These are phyloP conservation scores for Mrakia hoshinonis DNA, from an alignment of 768 basidiomycete species.

Conservation along the genomic window DNA sequence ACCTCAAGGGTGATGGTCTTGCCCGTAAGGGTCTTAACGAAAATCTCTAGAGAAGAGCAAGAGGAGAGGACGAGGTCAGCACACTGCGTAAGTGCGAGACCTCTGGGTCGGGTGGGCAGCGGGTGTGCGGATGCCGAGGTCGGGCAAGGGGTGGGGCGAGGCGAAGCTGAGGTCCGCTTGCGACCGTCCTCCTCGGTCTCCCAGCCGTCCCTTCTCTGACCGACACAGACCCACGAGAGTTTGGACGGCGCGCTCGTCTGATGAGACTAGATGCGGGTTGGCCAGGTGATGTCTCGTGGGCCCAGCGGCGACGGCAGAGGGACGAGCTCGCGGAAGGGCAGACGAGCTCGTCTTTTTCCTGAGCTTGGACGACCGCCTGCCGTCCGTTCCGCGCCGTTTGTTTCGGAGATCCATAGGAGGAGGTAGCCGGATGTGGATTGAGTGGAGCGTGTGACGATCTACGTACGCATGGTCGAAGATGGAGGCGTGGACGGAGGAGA, in stretches of 20 bases:
- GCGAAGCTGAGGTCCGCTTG: neutral
- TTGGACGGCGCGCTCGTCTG: no score
- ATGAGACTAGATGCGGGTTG: no score
- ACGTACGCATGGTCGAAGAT: neutral
- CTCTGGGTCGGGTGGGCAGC: neutral
- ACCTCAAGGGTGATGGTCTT: conserved; percentile 41
- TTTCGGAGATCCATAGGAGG: neutral
- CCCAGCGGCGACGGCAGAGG: no score
- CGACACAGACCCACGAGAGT: neutral
- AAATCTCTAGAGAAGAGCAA: conserved; percentile 32
- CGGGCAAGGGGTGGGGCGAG: neutral
- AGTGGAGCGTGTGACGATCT: neutral
- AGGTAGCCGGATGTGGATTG: neutral
- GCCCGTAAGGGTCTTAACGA: conserved; percentile 42
- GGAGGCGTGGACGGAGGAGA: neutral
- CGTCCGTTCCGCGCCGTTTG: neutral
- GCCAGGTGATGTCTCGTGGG: no score
- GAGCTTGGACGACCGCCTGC: no score
- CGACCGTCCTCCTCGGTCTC: no score
- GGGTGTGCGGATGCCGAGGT: neutral
- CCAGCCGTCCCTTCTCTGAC: no score
- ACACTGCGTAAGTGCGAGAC: neutral
- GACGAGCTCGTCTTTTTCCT: no score
- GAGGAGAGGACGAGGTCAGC: neutral
- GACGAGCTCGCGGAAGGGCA: no score